phyloP scores from a whole-genome alignment of 2,329 filamentous ascomycete species.

The Eutypa lata region DNA sequence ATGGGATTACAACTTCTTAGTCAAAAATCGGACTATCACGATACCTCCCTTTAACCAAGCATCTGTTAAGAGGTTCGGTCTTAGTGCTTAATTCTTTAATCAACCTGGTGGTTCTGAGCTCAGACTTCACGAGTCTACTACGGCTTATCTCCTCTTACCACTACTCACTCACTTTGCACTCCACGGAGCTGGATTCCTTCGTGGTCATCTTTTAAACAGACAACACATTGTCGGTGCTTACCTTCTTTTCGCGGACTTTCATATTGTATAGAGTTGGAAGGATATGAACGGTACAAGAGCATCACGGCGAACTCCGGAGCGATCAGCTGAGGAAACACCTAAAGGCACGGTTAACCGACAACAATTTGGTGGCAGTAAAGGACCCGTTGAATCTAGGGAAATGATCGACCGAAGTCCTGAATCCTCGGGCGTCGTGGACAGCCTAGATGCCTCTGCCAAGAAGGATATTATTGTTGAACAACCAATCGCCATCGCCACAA shows the following conservation, averaged over 20 bases:
- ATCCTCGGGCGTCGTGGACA: conserved; percentile 9
- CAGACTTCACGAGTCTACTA: not conserved
- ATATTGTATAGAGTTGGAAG: not conserved
- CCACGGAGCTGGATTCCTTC: not conserved
- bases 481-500: conserved; percentile 5
- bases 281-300: not conserved
- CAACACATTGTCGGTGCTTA: not conserved
- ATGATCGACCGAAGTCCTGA: conserved; percentile 3
- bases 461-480: conserved; percentile 10
- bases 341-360: not conserved
- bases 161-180: not conserved
- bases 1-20: not conserved
- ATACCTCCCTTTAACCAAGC: not conserved
- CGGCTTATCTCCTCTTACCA: not conserved
- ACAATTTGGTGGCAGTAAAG: not conserved
- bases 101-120: not conserved
- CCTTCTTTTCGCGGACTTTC: not conserved
- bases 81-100: not conserved
- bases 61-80: not conserved
- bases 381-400: not conserved
- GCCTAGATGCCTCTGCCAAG: conserved; percentile 11
- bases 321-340: not conserved
- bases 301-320: not conserved
- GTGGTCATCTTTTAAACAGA: not conserved
- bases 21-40: not conserved